Evolutionary conservation across 139 green algal genomes (phyloP), one percentile per base, ranked within the genome.

Genomic region (Tetraselmis striata): DNA sequence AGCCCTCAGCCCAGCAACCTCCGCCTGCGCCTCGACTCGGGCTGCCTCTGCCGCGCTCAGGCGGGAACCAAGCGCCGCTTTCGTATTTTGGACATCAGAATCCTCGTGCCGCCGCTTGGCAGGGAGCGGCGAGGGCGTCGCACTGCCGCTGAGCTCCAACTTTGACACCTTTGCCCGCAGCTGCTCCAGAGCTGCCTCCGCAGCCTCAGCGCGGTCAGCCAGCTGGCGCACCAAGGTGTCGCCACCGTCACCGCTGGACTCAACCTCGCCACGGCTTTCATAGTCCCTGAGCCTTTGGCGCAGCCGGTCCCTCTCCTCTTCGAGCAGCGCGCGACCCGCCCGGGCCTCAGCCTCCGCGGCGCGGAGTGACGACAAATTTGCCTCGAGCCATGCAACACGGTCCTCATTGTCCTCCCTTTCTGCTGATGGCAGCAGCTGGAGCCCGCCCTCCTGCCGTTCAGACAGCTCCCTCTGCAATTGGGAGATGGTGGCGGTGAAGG

Each of bases 171-270:
- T 67, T 5, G 5, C 45, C 18, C 18, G 5, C 11, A 67, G 45
- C 45, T 67, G 45, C 45, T 18, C 45, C 45, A 67, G 45, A 25
- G 45, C 45, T 18, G 45, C 45, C 18, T 91, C 87, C 1, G 85
- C 84, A 0, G 77, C 75, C 78, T 91, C 79, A 27, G 85, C 85
- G 27, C 85, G 28, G 11, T 79, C 77, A 28, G 82, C 67, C 77
- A 85, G 31, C 1, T 31, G 18, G 0, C 80, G 59, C 27, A 86
- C n/a, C n/a, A n/a, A n/a, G n/a, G n/a, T n/a, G n/a, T n/a, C n/a
- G n/a, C n/a, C n/a, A n/a, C n/a, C n/a, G n/a, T n/a, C 45, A 67
- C 5, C 5, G 45, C 45, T 67, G 45, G 5, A 5, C 11, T 67
- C 45, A 25, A 67, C 45, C 18, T 18, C 45, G 18, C 45, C 45